Evolutionary conservation across 106 monocot species (phyloP), one percentile per base, ranked within the genome.

Genomic region (Allium fistulosum): DNA sequence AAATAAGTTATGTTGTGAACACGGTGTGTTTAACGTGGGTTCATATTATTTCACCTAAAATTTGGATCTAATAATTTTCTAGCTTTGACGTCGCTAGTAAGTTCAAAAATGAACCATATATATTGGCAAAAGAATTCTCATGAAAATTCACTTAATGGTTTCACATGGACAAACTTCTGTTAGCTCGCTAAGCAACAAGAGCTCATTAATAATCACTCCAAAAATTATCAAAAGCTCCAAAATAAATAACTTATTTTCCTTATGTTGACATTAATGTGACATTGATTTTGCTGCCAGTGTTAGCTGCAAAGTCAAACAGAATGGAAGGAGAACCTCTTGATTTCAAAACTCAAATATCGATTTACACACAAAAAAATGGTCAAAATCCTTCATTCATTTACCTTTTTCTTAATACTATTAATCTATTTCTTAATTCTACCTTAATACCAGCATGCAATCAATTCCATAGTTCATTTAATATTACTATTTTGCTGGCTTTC

Each of bases 271-370:
- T 72, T 67, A 84, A 74, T 77, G 80, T 15, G 26, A 17, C 80
- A 59, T 65, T 57, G 80, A 22, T 18, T n/a, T 47, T 70, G 80
- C 48, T 84, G 80, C 76, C 61, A 27, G 60, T 37, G 47, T 53
- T 61, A 12, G 55, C 49, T 76, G 66, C 26, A 26, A 74, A 80
- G 80, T 80, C 83, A 79, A 83, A 74, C 27, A 50, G 69, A 63
- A 62, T 72, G 55, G 64, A 53, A 52, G 60, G 14, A 49, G 66
- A 62, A 47, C 46, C 14, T 56, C 65, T 73, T 49, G 72, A 68
- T 15, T 13, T 68, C 47, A 63, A 47, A 15, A 28, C 6, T 48
- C 16, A 49, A 65, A 49, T 37, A 37, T 37, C 37, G 37, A 37
- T 37, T 37, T 37, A 37, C 37, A 37, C 37, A 37, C 37, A 37